phyloP scores from a whole-genome alignment of 2,329 filamentous ascomycete species.

The Chaetomiaceae sp. region DNA sequence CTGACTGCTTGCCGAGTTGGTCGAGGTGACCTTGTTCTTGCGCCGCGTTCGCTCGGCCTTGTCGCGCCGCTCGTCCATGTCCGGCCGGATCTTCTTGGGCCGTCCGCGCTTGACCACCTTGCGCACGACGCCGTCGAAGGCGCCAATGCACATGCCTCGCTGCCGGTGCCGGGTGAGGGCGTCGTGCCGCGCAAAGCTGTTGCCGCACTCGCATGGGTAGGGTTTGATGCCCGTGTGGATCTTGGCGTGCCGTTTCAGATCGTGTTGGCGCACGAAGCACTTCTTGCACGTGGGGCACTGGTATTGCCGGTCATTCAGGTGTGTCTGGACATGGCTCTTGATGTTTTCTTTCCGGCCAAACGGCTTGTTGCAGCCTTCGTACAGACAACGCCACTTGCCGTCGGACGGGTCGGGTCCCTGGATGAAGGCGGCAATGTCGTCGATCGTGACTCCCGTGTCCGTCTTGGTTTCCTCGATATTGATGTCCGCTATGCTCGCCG shows the following conservation, averaged over 20 bases:
- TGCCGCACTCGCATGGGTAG: constrained; percentile 89
- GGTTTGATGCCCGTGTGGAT: constrained; percentile 96
- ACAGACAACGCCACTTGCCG: constrained; percentile 75
- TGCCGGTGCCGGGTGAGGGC: constrained; percentile 91
- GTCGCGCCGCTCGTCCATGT: constrained; percentile 50
- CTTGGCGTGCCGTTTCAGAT: constrained; percentile 94
- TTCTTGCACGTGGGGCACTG: constrained; percentile 90
- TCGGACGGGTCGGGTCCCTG: constrained; percentile 66
- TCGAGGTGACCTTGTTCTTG: constrained; percentile 49
- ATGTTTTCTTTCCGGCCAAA: constrained; percentile 99
- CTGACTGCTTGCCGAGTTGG: constrained; percentile 43
- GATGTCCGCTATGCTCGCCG: constrained; percentile 56
- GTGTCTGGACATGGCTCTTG: constrained; percentile 96
- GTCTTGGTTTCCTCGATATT: constrained; percentile 62
- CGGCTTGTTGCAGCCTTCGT: constrained; percentile 73
- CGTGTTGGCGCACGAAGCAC: constrained; percentile 94
- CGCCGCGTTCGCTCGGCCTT: constrained; percentile 52
- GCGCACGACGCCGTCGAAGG: constrained; percentile 71
- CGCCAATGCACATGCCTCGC: constrained; percentile 92
- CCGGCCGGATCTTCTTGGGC: constrained; percentile 57
- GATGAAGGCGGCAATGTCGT: constrained; percentile 76
- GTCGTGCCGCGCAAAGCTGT: constrained; percentile 91
- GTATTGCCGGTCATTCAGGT: constrained; percentile 93
- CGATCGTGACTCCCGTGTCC: constrained; percentile 79
- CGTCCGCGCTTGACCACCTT: constrained; percentile 59